Percentiles rank a stretch among this genome's conserved stretches.
Conservation (phyloP, 768 basidiomycete species). For the Tricholoma sp. region DNA sequence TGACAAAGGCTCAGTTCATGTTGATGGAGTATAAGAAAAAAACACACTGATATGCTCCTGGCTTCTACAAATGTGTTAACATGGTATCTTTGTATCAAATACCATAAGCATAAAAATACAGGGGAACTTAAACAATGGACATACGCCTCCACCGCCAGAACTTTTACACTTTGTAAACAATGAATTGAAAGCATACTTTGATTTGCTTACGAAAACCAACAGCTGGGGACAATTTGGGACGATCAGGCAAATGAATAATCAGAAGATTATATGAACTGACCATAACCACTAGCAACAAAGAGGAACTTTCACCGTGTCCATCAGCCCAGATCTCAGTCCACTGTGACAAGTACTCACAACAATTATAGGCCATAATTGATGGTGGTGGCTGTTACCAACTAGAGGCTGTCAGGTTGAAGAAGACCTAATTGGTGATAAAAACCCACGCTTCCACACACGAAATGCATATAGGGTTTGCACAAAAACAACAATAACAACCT, state of each 20-base stretch:
- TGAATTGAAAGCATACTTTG: not conserved
- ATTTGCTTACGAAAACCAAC: slow-evolving; percentile 15
- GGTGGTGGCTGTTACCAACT: slow-evolving; percentile 18
- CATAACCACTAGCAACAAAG: slow-evolving; percentile 15
- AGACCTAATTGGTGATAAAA: not conserved
- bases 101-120: not conserved
- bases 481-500: slow-evolving; percentile 23
- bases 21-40: not conserved
- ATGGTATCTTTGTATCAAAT: slow-evolving; percentile 6
- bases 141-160: slow-evolving; percentile 18
- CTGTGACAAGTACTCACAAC: slow-evolving; percentile 9
- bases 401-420: not conserved
- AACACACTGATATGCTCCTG: slow-evolving; percentile 11
- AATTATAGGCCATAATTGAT: slow-evolving; percentile 14
- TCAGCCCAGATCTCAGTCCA: not conserved
- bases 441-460: slow-evolving; percentile 27
- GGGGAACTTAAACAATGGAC: not conserved
- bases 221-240: slow-evolving; percentile 6
- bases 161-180: slow-evolving; percentile 4
- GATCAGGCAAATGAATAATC: not conserved
- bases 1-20: not conserved
- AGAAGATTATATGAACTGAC: slow-evolving; percentile 4
- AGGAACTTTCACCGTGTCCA: slow-evolving; percentile 5
- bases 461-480: slow-evolving; percentile 26
- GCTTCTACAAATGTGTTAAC: slow-evolving; percentile 12